Percentiles rank a stretch among this genome's conserved stretches.
Evolutionary conservation across 257 asterid species (phyloP).

Genomic region (Gentiana macrophylla): DNA sequence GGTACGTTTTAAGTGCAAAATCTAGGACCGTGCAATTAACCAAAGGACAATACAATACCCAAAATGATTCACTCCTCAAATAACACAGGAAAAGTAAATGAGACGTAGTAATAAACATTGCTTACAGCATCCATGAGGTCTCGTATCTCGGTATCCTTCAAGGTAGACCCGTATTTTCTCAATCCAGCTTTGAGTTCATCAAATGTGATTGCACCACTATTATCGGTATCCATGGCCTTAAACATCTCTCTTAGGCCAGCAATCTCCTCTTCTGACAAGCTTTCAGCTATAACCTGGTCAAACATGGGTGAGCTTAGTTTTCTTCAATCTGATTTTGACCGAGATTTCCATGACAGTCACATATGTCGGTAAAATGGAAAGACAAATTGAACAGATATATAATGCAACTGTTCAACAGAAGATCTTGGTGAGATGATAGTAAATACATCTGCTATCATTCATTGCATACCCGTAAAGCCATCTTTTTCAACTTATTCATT

Average conservation of each 20-base stretch:
- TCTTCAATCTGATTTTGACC: not conserved
- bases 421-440: not conserved
- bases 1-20: not conserved
- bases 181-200: conserved; percentile 93
- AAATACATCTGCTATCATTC: not conserved
- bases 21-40: not conserved
- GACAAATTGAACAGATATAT: not conserved
- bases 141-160: conserved; percentile 77
- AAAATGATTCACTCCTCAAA: conserved; percentile 1
- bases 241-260: conserved; percentile 93
- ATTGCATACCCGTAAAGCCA: conserved; percentile 75
- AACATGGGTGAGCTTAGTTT: conserved; percentile 9
- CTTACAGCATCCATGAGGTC: conserved; percentile 95
- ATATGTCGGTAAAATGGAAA: no score
- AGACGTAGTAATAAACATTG: conserved; percentile 10
- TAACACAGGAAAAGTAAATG: not conserved
- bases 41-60: not conserved
- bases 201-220: conserved; percentile 88
- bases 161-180: conserved; percentile 81
- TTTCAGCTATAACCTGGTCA: conserved; percentile 87
- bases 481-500: conserved; percentile 74
- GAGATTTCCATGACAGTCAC: not conserved
- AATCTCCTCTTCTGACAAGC: conserved; percentile 91
- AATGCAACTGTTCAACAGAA: not conserved
- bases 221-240: conserved; percentile 87